Percentiles rank a stretch among this genome's conserved stretches.
These are phyloP conservation scores for Dianthus caryophyllus DNA, from an alignment of 148 eudicot genomes.

Conservation along the genomic window DNA sequence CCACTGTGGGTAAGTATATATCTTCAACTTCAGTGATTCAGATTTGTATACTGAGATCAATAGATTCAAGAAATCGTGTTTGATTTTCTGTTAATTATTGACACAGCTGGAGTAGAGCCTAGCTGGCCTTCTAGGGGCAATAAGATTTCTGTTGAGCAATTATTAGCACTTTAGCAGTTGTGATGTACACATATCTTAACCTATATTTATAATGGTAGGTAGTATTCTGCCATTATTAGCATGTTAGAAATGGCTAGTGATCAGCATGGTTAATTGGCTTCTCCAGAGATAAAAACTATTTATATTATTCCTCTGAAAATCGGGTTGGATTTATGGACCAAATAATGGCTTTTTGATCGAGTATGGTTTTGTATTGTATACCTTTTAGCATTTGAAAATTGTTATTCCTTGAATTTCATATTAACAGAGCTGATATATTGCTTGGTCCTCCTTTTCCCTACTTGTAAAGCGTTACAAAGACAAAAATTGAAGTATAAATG, in stretches of 20 bases:
- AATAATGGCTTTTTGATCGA: not conserved
- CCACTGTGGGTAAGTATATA: conserved; percentile 77
- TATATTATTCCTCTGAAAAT: not conserved
- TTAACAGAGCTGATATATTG: not conserved
- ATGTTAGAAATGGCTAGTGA: not conserved
- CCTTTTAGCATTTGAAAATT: not conserved
- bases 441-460: not conserved
- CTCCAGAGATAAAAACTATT: not conserved
- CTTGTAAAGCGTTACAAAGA: not conserved
- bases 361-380: not conserved
- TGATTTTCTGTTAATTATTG: not conserved
- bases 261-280: not conserved
- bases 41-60: not conserved
- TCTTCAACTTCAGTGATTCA: not conserved
- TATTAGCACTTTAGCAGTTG: not conserved
- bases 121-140: not conserved
- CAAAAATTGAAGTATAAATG: not conserved
- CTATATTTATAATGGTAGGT: not conserved
- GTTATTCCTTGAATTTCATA: not conserved
- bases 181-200: not conserved
- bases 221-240: not conserved
- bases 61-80: not conserved
- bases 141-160: not conserved
- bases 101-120: not conserved
- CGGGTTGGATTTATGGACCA: not conserved